phyloP scores from a whole-genome alignment of 108 stramenopile genomes.

The Tribonema minus region DNA sequence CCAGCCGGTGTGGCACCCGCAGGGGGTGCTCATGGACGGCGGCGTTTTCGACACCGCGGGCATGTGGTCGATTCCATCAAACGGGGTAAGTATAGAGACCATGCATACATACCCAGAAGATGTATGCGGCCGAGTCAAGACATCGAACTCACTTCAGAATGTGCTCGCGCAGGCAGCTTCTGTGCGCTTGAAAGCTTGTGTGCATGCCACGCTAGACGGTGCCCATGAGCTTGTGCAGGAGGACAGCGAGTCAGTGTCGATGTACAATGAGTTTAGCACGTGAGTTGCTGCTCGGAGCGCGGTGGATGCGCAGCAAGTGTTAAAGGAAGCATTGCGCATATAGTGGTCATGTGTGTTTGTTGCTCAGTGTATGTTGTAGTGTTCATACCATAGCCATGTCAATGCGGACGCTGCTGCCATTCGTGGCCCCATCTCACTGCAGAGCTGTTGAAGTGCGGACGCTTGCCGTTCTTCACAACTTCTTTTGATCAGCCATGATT shows the following conservation, averaged over 20 bases:
- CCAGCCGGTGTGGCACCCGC: constrained; percentile 22
- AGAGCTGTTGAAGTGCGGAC: not conserved
- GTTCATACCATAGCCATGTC: too few relatives aligned
- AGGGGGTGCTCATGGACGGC: constrained; percentile 25
- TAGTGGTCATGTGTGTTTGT: too few relatives aligned
- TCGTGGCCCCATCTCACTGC: not conserved
- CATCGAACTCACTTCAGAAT: not conserved
- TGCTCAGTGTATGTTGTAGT: too few relatives aligned
- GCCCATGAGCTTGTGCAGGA: not conserved
- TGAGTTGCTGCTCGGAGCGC: too few relatives aligned
- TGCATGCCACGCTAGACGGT: not conserved
- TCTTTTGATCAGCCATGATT: not conserved
- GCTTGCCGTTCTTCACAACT: not conserved
- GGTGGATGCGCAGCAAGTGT: too few relatives aligned
- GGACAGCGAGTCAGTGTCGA: too few relatives aligned
- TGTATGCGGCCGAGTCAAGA: too few relatives aligned
- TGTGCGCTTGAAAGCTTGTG: not conserved
- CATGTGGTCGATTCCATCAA: not conserved
- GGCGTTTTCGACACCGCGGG: constrained; percentile 25
- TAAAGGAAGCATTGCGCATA: too few relatives aligned
- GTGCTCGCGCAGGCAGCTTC: not conserved
- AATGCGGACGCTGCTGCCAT: too few relatives aligned
- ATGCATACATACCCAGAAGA: too few relatives aligned
- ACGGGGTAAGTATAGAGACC: not conserved
- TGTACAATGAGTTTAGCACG: too few relatives aligned